phyloP scores from a whole-genome alignment of 1,284 basidiomycete species.

The Ganoderma resinaceum region DNA sequence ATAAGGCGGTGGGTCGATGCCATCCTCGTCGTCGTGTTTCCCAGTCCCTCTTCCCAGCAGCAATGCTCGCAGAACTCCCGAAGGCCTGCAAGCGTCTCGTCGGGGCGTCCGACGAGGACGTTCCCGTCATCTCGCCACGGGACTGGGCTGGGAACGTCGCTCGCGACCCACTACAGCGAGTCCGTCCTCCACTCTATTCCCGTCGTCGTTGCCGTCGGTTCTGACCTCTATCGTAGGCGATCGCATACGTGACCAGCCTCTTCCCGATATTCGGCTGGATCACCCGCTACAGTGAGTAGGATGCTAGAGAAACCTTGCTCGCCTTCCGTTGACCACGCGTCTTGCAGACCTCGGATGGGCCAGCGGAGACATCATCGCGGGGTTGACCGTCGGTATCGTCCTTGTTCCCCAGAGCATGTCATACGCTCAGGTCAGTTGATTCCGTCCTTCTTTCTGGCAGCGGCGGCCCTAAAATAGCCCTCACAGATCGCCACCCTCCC shows the following conservation, averaged over 20 bases:
- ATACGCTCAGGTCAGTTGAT: constrained; percentile 64
- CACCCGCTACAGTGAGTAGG: constrained; percentile 73
- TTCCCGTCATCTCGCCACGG: constrained; percentile 59
- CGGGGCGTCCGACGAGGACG: constrained; percentile 61
- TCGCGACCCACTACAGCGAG: constrained; percentile 47
- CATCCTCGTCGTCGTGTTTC: constrained; percentile 13
- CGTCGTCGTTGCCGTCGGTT: not conserved
- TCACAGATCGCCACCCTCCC: constrained; percentile 81
- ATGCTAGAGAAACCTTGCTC: not conserved
- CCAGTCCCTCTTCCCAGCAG: constrained; percentile 18
- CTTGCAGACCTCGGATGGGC: constrained; percentile 70
- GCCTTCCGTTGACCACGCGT: not conserved
- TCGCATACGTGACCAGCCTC: constrained; percentile 67
- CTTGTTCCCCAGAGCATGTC: constrained; percentile 89
- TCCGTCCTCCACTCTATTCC: constrained; percentile 17
- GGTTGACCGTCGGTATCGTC: constrained; percentile 90
- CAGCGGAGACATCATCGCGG: constrained; percentile 84
- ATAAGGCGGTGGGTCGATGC: constrained; percentile 12
- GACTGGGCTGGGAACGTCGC: constrained; percentile 54
- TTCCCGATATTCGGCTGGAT: constrained; percentile 89
- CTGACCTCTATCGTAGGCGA: constrained; percentile 46
- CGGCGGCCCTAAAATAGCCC: constrained; percentile 35
- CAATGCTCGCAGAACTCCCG: constrained; percentile 52
- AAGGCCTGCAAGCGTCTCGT: constrained; percentile 61
- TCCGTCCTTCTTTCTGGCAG: not conserved